Conservation (phyloP, 2,329 filamentous ascomycete genomes). For the Kalmusia sp. region DNA sequence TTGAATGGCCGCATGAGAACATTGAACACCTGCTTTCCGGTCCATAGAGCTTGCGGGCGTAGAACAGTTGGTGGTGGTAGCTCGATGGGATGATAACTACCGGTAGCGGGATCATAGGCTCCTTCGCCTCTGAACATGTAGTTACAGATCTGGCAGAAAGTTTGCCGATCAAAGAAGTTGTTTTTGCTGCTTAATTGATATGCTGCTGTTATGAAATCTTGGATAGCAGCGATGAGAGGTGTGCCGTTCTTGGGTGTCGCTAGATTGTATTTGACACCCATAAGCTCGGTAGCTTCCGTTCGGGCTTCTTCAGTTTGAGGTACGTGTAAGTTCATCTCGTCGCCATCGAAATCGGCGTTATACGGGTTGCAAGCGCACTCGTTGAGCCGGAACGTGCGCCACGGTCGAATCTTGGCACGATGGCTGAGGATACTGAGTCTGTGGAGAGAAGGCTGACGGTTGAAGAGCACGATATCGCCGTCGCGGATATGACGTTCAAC, state of each 20-base stretch:
- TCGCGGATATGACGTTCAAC: constrained; percentile 96
- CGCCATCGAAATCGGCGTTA: constrained; percentile 98
- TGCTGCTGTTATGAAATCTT: constrained; percentile 97
- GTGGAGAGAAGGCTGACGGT: constrained; percentile 95
- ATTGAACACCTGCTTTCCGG: constrained; percentile 95
- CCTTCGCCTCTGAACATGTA: constrained; percentile 86
- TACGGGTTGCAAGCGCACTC: constrained; percentile 98
- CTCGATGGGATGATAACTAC: constrained; percentile 70
- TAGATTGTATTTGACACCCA: constrained; percentile 97
- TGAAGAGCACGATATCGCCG: constrained; percentile 95
- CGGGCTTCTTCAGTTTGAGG: constrained; percentile 97
- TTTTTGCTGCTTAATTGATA: constrained; percentile 93
- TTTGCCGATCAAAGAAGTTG: constrained; percentile 85
- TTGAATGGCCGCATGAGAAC: constrained; percentile 90
- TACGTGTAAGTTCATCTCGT: constrained; percentile 99
- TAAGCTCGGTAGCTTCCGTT: constrained; percentile 92
- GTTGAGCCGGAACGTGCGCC: constrained; percentile 95
- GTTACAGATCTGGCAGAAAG: constrained; percentile 88
- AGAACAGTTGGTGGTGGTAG: constrained; percentile 86
- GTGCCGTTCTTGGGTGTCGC: constrained; percentile 97
- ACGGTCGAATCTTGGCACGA: constrained; percentile 89
- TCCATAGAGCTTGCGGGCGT: constrained; percentile 89
- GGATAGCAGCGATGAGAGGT: constrained; percentile 97
- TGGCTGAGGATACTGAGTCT: constrained; percentile 99
- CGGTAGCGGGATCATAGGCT: constrained; percentile 55